phyloP scores from a whole-genome alignment of 2,329 filamentous ascomycete genomes.

The Pyrenophora graminea region DNA sequence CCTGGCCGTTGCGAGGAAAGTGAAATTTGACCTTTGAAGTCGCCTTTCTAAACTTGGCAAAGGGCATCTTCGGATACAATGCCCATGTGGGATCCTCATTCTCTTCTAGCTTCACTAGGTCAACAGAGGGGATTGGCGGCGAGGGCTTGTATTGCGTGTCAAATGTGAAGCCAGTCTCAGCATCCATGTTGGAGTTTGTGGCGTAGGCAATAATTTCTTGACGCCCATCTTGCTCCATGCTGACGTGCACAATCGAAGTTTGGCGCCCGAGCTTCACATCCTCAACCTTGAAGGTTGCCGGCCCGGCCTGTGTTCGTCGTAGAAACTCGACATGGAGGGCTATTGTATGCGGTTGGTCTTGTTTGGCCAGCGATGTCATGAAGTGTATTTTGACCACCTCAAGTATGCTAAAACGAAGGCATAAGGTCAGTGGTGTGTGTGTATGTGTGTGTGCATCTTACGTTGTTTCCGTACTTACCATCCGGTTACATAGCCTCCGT shows the following conservation, averaged over 20 bases:
- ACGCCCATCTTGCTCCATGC: slow-evolving; percentile 60
- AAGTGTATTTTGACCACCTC: slow-evolving; percentile 65
- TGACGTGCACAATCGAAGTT: slow-evolving; percentile 66
- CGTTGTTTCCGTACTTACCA: slow-evolving; percentile 18
- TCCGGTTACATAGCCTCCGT: slow-evolving; percentile 71
- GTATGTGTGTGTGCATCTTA: not conserved
- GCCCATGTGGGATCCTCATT: slow-evolving; percentile 57
- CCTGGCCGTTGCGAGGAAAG: slow-evolving; percentile 55
- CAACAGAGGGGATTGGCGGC: slow-evolving; percentile 51
- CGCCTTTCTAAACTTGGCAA: slow-evolving; percentile 55
- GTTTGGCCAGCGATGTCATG: slow-evolving; percentile 59
- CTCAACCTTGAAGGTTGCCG: slow-evolving; percentile 61
- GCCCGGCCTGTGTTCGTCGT: slow-evolving; percentile 63
- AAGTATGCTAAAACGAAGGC: slow-evolving; percentile 52
- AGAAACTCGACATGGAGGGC: slow-evolving; percentile 69
- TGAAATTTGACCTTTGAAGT: slow-evolving; percentile 57
- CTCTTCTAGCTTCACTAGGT: slow-evolving; percentile 49
- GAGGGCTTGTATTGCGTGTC: slow-evolving; percentile 59
- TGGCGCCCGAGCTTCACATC: slow-evolving; percentile 68
- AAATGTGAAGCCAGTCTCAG: slow-evolving; percentile 62
- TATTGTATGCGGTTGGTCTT: slow-evolving; percentile 66
- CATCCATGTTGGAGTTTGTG: slow-evolving; percentile 65
- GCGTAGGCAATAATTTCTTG: slow-evolving; percentile 68
- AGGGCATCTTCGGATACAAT: slow-evolving; percentile 50
- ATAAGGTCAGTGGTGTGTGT: slow-evolving; percentile 1